Percentiles rank a stretch among this genome's conserved stretches.
phyloP scores from a whole-genome alignment of 805 yeast species.

The Dipodascopsis uninucleata region DNA sequence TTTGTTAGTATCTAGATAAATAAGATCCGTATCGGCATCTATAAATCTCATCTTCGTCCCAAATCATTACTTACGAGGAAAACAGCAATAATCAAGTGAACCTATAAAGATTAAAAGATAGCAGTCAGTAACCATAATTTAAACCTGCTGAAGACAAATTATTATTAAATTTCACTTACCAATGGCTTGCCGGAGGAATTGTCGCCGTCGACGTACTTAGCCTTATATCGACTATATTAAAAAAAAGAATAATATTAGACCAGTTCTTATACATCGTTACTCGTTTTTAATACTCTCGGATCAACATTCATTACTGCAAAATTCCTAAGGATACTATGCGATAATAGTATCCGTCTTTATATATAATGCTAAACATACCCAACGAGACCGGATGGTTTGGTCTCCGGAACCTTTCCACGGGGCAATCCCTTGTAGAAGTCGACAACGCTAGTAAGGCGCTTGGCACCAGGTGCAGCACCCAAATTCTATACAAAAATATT shows the following conservation, averaged over 20 bases:
- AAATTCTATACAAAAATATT: constrained; percentile 64
- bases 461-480: constrained; percentile 93
- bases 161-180: no score
- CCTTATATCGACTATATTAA: constrained; percentile 50
- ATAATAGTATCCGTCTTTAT: no score
- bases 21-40: constrained; percentile 56
- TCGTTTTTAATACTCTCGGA: no score
- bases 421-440: constrained; percentile 94
- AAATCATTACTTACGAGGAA: constrained; percentile 27
- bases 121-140: no score
- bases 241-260: no score
- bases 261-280: no score
- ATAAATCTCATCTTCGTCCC: constrained; percentile 4
- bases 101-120: constrained; percentile 7
- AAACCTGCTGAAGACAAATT: no score
- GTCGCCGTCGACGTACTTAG: constrained; percentile 78
- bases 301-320: no score
- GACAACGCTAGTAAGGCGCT: constrained; percentile 93
- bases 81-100: constrained; percentile 19
- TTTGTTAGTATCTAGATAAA: constrained; percentile 38
- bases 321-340: no score
- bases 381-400: constrained; percentile 48
- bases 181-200: constrained; percentile 82
- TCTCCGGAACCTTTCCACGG: constrained; percentile 81
- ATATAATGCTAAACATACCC: constrained; percentile 26